A percentile compares a stretch with the other conserved stretches of the same genome.
Evolutionary conservation across 305 asterid species (phyloP).

Genomic region (Withania somnifera): DNA sequence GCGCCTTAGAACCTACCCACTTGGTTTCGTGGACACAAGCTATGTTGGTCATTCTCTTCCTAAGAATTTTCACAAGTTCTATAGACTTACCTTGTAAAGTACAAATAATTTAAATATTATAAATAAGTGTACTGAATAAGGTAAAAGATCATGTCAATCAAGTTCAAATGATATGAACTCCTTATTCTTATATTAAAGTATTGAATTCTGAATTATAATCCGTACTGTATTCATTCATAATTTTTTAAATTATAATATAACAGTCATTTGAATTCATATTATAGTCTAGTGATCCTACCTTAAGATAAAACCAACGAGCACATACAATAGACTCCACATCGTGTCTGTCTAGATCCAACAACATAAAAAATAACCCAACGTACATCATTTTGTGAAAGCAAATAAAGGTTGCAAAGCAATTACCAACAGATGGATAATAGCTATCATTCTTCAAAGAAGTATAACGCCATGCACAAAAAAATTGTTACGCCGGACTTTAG

Average conservation of each 20-base stretch:
- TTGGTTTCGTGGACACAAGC: too few species aligned
- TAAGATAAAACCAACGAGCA: not conserved
- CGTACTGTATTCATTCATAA: not conserved
- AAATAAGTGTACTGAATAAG: not conserved
- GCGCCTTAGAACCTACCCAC: too few species aligned
- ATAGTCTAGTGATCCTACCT: not conserved
- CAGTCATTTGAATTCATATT: not conserved
- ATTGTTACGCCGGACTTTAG: not conserved
- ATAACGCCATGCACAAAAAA: not conserved
- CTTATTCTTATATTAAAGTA: not conserved
- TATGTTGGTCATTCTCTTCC: too few species aligned
- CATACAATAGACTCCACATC: not conserved
- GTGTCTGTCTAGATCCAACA: not conserved
- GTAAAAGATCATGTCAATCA: not conserved
- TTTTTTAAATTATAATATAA: not conserved
- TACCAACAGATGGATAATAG: not conserved
- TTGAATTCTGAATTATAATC: not conserved
- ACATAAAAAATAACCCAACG: not conserved
- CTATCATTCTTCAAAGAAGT: not conserved
- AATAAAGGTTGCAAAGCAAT: not conserved
- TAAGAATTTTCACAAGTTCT: too few species aligned
- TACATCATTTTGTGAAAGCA: not conserved
- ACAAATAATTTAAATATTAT: not conserved
- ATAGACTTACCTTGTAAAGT: too few species aligned
- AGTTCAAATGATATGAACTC: not conserved